Percentiles rank a stretch among this genome's conserved stretches.
phyloP scores from a whole-genome alignment of 1,284 basidiomycete genomes.

The Fomitopsis schrenkii region DNA sequence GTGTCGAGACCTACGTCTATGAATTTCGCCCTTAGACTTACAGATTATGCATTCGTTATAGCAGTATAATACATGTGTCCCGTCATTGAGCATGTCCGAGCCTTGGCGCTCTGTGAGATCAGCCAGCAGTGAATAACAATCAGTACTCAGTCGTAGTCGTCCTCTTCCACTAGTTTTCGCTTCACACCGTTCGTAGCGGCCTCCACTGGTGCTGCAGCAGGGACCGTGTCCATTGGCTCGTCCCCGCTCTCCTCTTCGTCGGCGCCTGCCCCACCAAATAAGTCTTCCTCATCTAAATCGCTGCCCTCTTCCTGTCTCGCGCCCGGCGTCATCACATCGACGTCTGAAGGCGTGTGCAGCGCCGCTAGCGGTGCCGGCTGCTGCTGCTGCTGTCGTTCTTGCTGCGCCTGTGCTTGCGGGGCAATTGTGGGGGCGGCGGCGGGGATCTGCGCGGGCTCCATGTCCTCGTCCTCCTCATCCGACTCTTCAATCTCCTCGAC shows the following conservation, averaged over 20 bases:
- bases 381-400: not conserved
- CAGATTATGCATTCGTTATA: conserved; percentile 1
- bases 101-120: not conserved
- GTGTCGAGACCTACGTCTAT: conserved; percentile 2
- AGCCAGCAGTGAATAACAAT: not conserved
- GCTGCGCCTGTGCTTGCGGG: conserved; percentile 13
- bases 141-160: conserved; percentile 68
- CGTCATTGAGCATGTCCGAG: not conserved
- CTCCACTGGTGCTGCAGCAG: conserved; percentile 44
- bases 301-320: conserved; percentile 57
- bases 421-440: conserved; percentile 8
- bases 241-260: conserved; percentile 68
- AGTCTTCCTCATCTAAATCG: conserved; percentile 56
- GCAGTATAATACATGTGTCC: conserved; percentile 7
- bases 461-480: conserved; percentile 60
- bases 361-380: conserved; percentile 51
- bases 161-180: conserved; percentile 77
- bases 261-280: conserved; percentile 49
- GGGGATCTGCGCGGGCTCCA: conserved; percentile 50
- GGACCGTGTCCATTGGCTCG: conserved; percentile 73
- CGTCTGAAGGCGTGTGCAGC: conserved; percentile 58
- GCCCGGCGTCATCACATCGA: conserved; percentile 52
- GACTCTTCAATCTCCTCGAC: conserved; percentile 74
- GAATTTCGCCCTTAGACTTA: not conserved
- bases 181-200: conserved; percentile 59